Percentiles rank a stretch among this genome's conserved stretches.
These are phyloP conservation scores for Hymenoscyphus albidus DNA, from an alignment of 2,329 filamentous ascomycete species.

Conservation along the genomic window DNA sequence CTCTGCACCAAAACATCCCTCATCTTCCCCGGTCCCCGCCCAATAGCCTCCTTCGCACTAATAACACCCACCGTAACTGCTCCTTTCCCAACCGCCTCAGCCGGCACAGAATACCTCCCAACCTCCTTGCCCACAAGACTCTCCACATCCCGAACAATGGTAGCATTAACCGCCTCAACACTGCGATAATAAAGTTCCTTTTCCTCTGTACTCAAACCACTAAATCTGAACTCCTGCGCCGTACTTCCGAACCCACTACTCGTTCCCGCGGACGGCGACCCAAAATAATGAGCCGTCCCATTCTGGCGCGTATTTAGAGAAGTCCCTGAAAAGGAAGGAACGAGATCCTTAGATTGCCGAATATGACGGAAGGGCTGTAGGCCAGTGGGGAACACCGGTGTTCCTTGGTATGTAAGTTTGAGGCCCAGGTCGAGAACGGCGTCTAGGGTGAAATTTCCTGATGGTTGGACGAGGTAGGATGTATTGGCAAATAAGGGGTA, in stretches of 20 bases:
- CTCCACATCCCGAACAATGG: constrained; percentile 47
- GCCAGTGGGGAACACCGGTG: constrained; percentile 54
- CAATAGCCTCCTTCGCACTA: constrained; percentile 36
- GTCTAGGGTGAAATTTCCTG: constrained; percentile 46
- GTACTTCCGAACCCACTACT: constrained; percentile 52
- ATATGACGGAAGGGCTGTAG: constrained; percentile 51
- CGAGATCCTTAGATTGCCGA: constrained; percentile 23
- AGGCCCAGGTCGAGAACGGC: constrained; percentile 49
- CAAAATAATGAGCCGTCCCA: constrained; percentile 54
- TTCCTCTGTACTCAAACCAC: constrained; percentile 35
- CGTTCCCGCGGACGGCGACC: constrained; percentile 43
- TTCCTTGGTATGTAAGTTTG: constrained; percentile 42
- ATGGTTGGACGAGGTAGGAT: constrained; percentile 42
- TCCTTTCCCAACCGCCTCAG: constrained; percentile 7
- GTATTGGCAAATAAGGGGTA: constrained; percentile 61
- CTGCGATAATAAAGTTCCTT: constrained; percentile 49
- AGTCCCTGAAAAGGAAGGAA: constrained; percentile 37
- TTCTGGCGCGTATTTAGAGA: constrained; percentile 50
- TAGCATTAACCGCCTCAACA: constrained; percentile 52
- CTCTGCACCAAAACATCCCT: constrained; percentile 27
- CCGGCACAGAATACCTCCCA: constrained; percentile 14
- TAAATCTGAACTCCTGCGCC: constrained; percentile 53
- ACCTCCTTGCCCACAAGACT: constrained; percentile 33
- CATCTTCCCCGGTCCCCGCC: constrained; percentile 35
- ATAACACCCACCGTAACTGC: constrained; percentile 17